These are phyloP conservation scores for Pyrenochaeta sp. DNA, from an alignment of 2,329 filamentous ascomycete genomes.

Conservation along the genomic window DNA sequence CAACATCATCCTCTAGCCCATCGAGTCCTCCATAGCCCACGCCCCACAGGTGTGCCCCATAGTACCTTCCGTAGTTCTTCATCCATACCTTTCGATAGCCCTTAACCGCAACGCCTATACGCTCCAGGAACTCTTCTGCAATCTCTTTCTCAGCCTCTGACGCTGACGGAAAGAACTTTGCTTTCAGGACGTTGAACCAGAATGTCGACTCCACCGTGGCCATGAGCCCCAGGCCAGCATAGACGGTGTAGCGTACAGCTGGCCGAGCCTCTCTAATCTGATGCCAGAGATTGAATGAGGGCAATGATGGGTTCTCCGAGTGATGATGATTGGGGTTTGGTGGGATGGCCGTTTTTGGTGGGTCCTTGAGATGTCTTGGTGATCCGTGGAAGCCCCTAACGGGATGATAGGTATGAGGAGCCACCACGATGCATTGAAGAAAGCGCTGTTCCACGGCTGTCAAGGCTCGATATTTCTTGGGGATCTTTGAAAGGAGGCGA, in stretches of 20 bases:
- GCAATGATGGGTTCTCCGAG: slow-evolving; percentile 4
- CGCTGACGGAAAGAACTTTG: slow-evolving; percentile 34
- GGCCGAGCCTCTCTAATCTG: slow-evolving; percentile 21
- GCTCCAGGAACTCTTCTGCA: slow-evolving; percentile 20
- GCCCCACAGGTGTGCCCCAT: slow-evolving; percentile 28
- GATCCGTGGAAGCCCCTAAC: background rate
- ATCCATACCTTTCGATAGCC: slow-evolving; percentile 27
- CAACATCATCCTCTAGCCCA: slow-evolving; percentile 1
- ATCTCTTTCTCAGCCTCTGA: slow-evolving; percentile 20
- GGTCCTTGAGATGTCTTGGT: background rate
- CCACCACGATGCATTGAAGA: background rate
- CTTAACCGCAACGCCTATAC: slow-evolving; percentile 8
- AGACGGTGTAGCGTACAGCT: slow-evolving; percentile 34
- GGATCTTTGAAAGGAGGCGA: background rate
- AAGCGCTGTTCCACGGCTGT: background rate
- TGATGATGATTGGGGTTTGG: background rate
- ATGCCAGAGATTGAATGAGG: slow-evolving; percentile 24
- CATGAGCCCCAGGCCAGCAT: slow-evolving; percentile 31
- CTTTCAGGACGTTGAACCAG: slow-evolving; percentile 36
- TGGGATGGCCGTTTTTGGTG: background rate
- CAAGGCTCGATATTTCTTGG: background rate
- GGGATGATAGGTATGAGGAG: background rate
- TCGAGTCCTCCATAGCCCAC: slow-evolving; percentile 24
- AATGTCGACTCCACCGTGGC: slow-evolving; percentile 37
- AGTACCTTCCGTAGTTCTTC: slow-evolving; percentile 29